Conservation (phyloP, 1,284 basidiomycete genomes). For the Entoloma clypeatum region DNA sequence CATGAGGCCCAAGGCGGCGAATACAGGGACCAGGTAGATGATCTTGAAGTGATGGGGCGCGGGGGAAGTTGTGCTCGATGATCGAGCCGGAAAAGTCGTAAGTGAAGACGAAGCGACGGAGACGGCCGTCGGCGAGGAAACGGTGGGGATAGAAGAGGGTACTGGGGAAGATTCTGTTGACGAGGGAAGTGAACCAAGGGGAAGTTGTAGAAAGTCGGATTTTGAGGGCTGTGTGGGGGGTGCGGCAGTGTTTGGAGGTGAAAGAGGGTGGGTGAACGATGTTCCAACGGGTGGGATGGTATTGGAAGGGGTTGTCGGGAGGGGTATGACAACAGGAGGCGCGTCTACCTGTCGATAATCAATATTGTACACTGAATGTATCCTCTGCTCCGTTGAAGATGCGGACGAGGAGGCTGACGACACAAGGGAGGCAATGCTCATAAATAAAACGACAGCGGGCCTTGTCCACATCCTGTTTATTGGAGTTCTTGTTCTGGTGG, state of each 20-base stretch:
- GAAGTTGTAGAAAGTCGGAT: slow-evolving; percentile 6
- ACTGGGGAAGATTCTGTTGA: slow-evolving; percentile 8
- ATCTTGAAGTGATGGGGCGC: slow-evolving; percentile 19
- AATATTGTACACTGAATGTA: slow-evolving; percentile 14
- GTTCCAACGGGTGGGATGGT: slow-evolving; percentile 24
- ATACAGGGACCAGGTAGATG: slow-evolving; percentile 30
- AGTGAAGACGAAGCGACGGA: no score
- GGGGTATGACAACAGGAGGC: slow-evolving; percentile 5
- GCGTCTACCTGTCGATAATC: slow-evolving; percentile 20
- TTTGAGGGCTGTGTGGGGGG: slow-evolving; percentile 6
- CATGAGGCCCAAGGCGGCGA: slow-evolving; percentile 28
- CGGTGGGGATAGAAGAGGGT: not conserved
- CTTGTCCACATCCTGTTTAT: slow-evolving; percentile 9
- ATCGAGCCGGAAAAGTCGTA: slow-evolving; percentile 7
- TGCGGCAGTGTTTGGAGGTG: slow-evolving; percentile 8
- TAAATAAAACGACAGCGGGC: slow-evolving; percentile 6
- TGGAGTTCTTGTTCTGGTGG: slow-evolving; percentile 30
- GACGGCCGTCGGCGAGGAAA: not conserved
- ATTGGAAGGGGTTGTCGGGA: slow-evolving; percentile 10
- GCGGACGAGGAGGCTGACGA: slow-evolving; percentile 7
- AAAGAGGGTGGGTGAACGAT: slow-evolving; percentile 22
- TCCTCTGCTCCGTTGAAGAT: slow-evolving; percentile 6
- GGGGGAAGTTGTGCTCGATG: slow-evolving; percentile 6
- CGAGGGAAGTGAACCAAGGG: slow-evolving; percentile 5
- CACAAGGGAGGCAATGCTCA: slow-evolving; percentile 2